These are phyloP conservation scores for Clarireedia paspali DNA, from an alignment of 2,329 filamentous ascomycete genomes.

Conservation along the genomic window DNA sequence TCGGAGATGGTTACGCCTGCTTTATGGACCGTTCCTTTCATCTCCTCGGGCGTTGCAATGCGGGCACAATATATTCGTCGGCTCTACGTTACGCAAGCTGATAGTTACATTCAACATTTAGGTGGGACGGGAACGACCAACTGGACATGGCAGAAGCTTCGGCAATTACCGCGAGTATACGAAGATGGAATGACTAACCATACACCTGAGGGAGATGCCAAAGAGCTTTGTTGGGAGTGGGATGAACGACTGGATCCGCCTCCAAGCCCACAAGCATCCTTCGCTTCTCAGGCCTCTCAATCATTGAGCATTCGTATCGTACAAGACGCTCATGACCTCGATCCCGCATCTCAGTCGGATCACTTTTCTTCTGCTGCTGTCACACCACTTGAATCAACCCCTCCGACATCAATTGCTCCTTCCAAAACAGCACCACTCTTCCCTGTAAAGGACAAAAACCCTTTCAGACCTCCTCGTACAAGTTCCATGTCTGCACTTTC, in stretches of 20 bases:
- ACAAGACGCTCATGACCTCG: constrained; percentile 21
- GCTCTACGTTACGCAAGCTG: constrained; percentile 68
- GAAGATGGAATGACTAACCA: constrained; percentile 38
- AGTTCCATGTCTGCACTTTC: constrained; percentile 42
- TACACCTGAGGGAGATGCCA: constrained; percentile 52
- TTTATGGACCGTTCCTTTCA: constrained; percentile 63
- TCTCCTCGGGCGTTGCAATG: constrained; percentile 67
- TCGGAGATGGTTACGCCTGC: constrained; percentile 67
- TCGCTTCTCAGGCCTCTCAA: constrained; percentile 30
- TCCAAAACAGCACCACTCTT: constrained; percentile 11
- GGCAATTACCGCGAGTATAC: constrained; percentile 52
- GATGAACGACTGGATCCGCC: constrained; percentile 32
- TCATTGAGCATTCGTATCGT: constrained; percentile 37
- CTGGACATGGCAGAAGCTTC: constrained; percentile 67
- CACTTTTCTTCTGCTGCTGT: constrained; percentile 26
- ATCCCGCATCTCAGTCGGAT: constrained; percentile 24
- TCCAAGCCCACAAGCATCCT: constrained; percentile 18
- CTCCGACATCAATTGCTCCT: constrained; percentile 20
- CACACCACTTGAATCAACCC: constrained; percentile 22
- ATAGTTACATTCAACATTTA: constrained; percentile 63
- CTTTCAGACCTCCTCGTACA: constrained; percentile 43
- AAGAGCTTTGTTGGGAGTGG: constrained; percentile 61
- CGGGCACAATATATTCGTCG: constrained; percentile 54
- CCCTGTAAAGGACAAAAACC: constrained; percentile 23
- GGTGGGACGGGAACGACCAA: constrained; percentile 30